Base-by-base conservation (phyloP, 1,284 basidiomycete genomes). In the Ustilago loliicola region DNA sequence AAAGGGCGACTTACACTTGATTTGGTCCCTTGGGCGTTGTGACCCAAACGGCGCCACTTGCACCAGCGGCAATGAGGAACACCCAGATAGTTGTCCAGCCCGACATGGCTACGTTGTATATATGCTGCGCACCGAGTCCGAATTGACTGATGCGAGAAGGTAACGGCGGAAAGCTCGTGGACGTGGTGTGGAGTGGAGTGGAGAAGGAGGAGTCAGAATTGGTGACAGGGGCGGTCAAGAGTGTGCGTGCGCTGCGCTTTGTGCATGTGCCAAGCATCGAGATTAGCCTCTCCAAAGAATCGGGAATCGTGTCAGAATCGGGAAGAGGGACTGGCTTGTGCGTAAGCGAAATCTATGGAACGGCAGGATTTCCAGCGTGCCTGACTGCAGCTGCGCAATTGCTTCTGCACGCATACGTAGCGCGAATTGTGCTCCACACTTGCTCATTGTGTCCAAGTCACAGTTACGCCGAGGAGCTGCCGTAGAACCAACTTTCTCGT, bases 21-120 rank as follows among this genome's bases (percentile, higher is more conserved):
- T 86, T 86, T 51, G 84, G 84, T 2, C 85, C 84, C 70, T 86
- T 86, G 25, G 83, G 80, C 34, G 84, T 76, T 23, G 75, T 70
- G 40, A 77, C 47, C 84, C 84, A 86, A 2, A 70, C 63, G 17
- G 66, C 78, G 42, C 77, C 61, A 56, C 79, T 82, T 21, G 77
- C 74, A 27, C 64, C 67, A 9, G 77, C 80, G 34, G 73, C 79
- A 29, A 73, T 66, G 55, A 83, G 72, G 29, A 84, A 72, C 36
- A 82, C 84, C 80, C 82, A 81, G 53, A 86, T 73, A 27, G 77
- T 74, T 42, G 80, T 84, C 82, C 80, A 86, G 67, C 85, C 85
- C 60, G 85, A 85, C 84, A 85, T 85, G 61, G 45, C 36, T 52
- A 27, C n/a, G 48, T 19, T 59, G 38, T 61, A 32, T 52, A 13